Evolutionary conservation across 257 asterid genomes (phyloP).

Genomic region (Jacaranda copaia): DNA sequence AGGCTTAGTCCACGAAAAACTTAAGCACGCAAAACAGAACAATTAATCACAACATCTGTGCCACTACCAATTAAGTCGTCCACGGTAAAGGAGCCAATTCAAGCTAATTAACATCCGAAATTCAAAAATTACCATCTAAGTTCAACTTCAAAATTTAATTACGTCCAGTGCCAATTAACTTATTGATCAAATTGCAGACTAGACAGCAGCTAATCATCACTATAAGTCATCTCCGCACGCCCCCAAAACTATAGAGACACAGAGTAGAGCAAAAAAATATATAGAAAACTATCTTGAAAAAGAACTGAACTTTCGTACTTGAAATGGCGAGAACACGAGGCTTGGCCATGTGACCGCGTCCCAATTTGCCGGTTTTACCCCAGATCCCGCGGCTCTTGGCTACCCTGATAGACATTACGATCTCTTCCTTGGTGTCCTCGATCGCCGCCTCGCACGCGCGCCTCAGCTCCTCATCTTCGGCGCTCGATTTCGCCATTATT

Average conservation of each 20-base stretch:
- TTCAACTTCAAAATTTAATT: conserved; percentile 6
- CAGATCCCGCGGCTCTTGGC: conserved; percentile 94
- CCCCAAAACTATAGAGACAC: neutral
- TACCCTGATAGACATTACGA: conserved; percentile 88
- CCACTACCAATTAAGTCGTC: conserved; percentile 1
- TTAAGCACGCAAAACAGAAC: neutral
- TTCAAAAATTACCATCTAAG: conserved; percentile 7
- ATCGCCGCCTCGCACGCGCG: conserved; percentile 92
- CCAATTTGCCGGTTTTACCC: conserved; percentile 82
- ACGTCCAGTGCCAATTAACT: conserved; percentile 20
- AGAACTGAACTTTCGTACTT: conserved; percentile 49
- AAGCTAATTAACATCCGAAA: conserved; percentile 28
- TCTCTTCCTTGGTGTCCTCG: conserved; percentile 78
- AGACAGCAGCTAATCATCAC: conserved; percentile 17
- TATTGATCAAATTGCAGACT: conserved; percentile 15
- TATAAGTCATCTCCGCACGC: conserved; percentile 5
- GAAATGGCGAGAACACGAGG: conserved; percentile 98
- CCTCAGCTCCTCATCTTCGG: conserved; percentile 94
- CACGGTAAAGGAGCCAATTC: conserved; percentile 3
- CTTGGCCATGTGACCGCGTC: conserved; percentile 98
- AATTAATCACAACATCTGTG: neutral
- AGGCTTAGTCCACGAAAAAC: conserved; percentile 13
- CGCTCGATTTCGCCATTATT: conserved; percentile 97
- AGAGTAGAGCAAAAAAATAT: neutral
- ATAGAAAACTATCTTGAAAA: neutral